Evolutionary conservation across 768 basidiomycete species (phyloP).

Genomic region (Amanita pallidorosea): DNA sequence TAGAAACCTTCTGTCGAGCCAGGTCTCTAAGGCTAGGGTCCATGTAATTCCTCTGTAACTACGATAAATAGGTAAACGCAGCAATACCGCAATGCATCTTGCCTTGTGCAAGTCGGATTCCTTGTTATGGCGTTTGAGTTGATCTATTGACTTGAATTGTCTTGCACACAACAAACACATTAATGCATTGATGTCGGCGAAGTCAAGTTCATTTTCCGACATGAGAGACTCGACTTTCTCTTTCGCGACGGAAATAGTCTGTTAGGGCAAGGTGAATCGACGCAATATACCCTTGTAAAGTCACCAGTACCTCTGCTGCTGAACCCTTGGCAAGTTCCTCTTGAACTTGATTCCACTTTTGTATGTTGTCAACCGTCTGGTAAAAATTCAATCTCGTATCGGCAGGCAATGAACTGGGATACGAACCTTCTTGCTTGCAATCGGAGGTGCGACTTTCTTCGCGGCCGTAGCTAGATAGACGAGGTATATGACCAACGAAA

Average conservation of each 20-base stretch:
- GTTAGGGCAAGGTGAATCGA: neutral
- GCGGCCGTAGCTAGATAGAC: slow-evolving; percentile 23
- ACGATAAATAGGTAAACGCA: slow-evolving; percentile 1
- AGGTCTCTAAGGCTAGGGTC: slow-evolving; percentile 63
- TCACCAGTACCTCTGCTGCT: neutral
- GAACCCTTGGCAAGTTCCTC: slow-evolving; percentile 60
- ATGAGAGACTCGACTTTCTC: slow-evolving; percentile 23
- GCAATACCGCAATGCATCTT: slow-evolving; percentile 11
- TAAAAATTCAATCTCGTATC: neutral
- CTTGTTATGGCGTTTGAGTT: slow-evolving; percentile 81
- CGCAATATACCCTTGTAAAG: neutral
- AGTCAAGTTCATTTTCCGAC: slow-evolving; percentile 65
- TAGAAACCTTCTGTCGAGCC: slow-evolving; percentile 57
- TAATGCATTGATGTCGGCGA: slow-evolving; percentile 61
- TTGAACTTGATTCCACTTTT: slow-evolving; percentile 96
- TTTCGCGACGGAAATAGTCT: slow-evolving; percentile 5
- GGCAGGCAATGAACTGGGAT: neutral
- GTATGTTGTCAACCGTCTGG: slow-evolving; percentile 83
- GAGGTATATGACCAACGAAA: neutral
- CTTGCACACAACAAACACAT: slow-evolving; percentile 88
- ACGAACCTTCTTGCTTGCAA: slow-evolving; percentile 74
- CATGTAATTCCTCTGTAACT: slow-evolving; percentile 74
- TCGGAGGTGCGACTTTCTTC: slow-evolving; percentile 72
- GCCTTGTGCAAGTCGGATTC: slow-evolving; percentile 96
- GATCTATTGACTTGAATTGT: slow-evolving; percentile 83